Percentiles rank a stretch among this genome's conserved stretches.
Conservation (phyloP, 257 asterid genomes). For the Solanum okadae region DNA sequence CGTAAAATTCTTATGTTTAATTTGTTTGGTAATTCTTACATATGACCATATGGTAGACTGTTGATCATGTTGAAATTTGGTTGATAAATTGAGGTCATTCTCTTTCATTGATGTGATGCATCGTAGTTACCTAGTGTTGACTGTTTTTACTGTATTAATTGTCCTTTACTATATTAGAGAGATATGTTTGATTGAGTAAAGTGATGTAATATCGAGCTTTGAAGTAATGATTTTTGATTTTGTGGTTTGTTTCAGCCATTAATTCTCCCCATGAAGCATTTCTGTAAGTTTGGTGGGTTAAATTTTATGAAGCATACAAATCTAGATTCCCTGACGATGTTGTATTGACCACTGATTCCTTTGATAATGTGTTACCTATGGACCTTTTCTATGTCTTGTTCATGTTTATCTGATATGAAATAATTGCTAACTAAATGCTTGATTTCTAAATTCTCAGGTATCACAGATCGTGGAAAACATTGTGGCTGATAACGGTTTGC, state of each 20-base stretch:
- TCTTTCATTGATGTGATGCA: background rate
- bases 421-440: background rate
- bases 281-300: slow-evolving; percentile 17
- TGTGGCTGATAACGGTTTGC: background rate
- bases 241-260: background rate
- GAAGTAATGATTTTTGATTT: background rate
- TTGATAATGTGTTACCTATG: slow-evolving; percentile 15
- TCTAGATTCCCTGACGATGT: background rate
- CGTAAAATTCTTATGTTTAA: background rate
- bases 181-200: background rate
- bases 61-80: background rate
- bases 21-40: background rate
- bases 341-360: background rate
- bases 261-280: slow-evolving; percentile 8
- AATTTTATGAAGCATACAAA: slow-evolving; percentile 9
- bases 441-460: background rate
- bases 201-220: background rate
- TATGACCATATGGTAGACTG: background rate
- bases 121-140: background rate
- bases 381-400: background rate
- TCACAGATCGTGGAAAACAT: background rate
- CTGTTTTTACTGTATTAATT: background rate
- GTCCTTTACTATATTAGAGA: background rate
- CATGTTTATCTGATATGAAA: background rate
- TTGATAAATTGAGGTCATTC: background rate